Base-by-base conservation (phyloP, 192 early-diverging fungal species). In the Podila epigama region DNA sequence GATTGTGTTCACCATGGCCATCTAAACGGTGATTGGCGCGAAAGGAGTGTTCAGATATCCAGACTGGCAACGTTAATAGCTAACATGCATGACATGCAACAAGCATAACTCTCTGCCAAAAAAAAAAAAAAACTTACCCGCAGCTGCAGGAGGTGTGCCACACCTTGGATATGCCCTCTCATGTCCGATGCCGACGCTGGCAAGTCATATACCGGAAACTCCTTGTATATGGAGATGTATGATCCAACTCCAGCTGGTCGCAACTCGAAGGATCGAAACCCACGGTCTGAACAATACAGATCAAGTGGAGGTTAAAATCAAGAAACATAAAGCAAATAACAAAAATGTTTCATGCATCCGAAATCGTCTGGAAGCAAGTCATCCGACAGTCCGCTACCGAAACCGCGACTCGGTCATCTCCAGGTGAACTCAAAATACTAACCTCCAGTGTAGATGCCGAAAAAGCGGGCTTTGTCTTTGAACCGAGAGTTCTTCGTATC, bases 361-460 rank as follows among this genome's bases (percentile, higher is more conserved):
- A n/a, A n/a, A n/a, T n/a, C n/a, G n/a, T n/a, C n/a, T n/a, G n/a
- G n/a, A n/a, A n/a, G n/a, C n/a, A n/a, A n/a, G n/a, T n/a, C n/a
- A n/a, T n/a, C n/a, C n/a, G n/a, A n/a, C n/a, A n/a, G n/a, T n/a
- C n/a, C n/a, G n/a, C n/a, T n/a, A n/a, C n/a, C n/a, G n/a, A n/a
- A n/a, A n/a, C n/a, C n/a, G n/a, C n/a, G n/a, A n/a, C n/a, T n/a
- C n/a, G n/a, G n/a, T n/a, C n/a, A n/a, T n/a, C n/a, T n/a, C n/a
- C n/a, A n/a, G n/a, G n/a, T n/a, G n/a, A n/a, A n/a, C n/a, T n/a
- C n/a, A 16, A 16, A 41, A 29, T 39, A 40, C 60, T 41, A 35
- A 61, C 60, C 48, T 40, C 60, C 60, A 28, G 60, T 61, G 31
- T 61, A 61, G 15, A 40, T 16, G 37, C 60, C 60, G 41, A 61